These are phyloP conservation scores for Pyrenopolyporus hunteri DNA, from an alignment of 495 filamentous ascomycete species.

Conservation along the genomic window DNA sequence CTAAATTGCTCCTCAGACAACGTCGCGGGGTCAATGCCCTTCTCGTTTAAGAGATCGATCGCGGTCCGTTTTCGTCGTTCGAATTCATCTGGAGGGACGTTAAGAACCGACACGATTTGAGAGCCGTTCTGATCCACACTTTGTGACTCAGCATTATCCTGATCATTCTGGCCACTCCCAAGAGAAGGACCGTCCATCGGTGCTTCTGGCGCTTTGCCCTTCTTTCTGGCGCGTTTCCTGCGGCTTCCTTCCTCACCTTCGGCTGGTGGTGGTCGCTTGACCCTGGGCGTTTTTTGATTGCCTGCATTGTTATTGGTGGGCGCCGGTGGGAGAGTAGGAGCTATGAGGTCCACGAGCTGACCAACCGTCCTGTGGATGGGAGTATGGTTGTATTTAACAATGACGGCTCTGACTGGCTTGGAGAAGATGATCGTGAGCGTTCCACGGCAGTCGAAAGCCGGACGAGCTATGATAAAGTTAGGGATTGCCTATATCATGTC, in stretches of 20 bases:
- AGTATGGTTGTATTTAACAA: slow-evolving; percentile 56
- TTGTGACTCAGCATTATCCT: slow-evolving; percentile 17
- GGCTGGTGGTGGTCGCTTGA: slow-evolving; percentile 28
- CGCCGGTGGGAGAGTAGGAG: slow-evolving; percentile 37
- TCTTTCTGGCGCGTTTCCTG: slow-evolving; percentile 38
- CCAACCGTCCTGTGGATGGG: slow-evolving; percentile 54
- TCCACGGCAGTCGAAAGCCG: slow-evolving; percentile 58
- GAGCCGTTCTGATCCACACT: not conserved
- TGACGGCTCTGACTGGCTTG: slow-evolving; percentile 45
- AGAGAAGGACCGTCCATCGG: slow-evolving; percentile 18
- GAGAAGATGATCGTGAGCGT: slow-evolving; percentile 51
- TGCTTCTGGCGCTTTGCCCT: slow-evolving; percentile 34
- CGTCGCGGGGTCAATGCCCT: slow-evolving; percentile 47
- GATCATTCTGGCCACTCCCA: slow-evolving; percentile 3
- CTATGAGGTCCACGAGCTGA: slow-evolving; percentile 48
- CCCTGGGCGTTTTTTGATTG: slow-evolving; percentile 34
- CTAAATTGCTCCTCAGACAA: slow-evolving; percentile 56
- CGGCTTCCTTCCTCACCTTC: slow-evolving; percentile 37
- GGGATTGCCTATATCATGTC: not conserved
- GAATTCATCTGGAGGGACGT: slow-evolving; percentile 51
- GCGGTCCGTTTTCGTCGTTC: slow-evolving; percentile 50
- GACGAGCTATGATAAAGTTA: slow-evolving; percentile 47
- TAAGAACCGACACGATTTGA: slow-evolving; percentile 39
- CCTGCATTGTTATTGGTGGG: slow-evolving; percentile 13
- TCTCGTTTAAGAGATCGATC: slow-evolving; percentile 45